A percentile compares a stretch with the other conserved stretches of the same genome.
Evolutionary conservation across 1,139 yeast genomes (phyloP).

Genomic region (Suhomyces chickasaworum): DNA sequence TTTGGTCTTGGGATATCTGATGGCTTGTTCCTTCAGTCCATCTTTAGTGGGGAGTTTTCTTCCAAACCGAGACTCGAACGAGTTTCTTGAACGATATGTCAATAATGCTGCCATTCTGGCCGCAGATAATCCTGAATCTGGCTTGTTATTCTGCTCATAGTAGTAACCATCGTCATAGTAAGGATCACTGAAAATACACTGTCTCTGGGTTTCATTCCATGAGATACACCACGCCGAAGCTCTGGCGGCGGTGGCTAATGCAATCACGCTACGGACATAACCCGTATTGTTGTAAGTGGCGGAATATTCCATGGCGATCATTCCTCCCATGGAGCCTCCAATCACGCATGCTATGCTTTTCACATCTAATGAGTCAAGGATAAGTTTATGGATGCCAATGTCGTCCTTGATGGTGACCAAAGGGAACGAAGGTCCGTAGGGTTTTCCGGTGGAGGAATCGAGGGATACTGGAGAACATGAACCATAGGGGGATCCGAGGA

Average conservation of each 20-base stretch:
- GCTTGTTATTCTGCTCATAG: conserved; percentile 68
- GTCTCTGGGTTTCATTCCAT: conserved; percentile 98
- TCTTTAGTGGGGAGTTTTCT: conserved; percentile 57
- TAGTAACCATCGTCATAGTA: conserved; percentile 85
- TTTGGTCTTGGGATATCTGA: conserved; percentile 39
- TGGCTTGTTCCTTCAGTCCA: conserved; percentile 29
- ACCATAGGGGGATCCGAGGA: conserved; percentile 95
- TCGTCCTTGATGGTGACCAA: conserved; percentile 91
- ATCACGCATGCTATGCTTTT: conserved; percentile 77
- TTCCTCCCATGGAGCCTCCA: conserved; percentile 99
- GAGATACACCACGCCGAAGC: conserved; percentile 99
- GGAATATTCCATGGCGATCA: conserved; percentile 86
- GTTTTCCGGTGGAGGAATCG: conserved; percentile 69
- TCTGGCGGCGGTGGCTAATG: conserved; percentile 91
- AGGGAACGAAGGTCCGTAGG: conserved; percentile 95
- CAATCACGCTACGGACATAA: conserved; percentile 73
- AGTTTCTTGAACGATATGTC: conserved; percentile 88
- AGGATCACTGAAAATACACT: conserved; percentile 92
- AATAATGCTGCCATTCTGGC: conserved; percentile 96
- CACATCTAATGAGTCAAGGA: conserved; percentile 75
- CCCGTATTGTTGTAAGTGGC: conserved; percentile 66
- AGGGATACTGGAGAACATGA: conserved; percentile 87
- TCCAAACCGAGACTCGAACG: conserved; percentile 89
- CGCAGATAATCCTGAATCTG: conserved; percentile 85
- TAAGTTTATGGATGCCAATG: conserved; percentile 72